Percentiles rank a stretch among this genome's conserved stretches.
phyloP scores from a whole-genome alignment of 202 grass and related monocot genomes.

The Zoysia matrella region DNA sequence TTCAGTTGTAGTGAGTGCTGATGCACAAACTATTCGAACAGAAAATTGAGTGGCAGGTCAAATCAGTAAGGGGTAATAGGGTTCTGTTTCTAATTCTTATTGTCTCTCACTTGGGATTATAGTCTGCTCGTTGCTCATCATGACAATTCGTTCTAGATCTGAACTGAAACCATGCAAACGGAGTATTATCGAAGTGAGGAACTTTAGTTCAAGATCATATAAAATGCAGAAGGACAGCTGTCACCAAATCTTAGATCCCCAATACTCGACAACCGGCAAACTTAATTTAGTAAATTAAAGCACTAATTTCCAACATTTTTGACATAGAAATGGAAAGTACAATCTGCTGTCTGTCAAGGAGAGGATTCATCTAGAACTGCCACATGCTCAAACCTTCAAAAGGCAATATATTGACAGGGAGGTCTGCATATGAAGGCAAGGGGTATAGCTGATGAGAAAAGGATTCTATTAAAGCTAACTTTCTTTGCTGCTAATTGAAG shows the following conservation, averaged over 20 bases:
- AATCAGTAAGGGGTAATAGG: conserved; percentile 4
- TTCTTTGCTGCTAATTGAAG: conserved; percentile 50
- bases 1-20: not conserved
- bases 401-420: conserved; percentile 4
- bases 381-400: not conserved
- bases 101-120: not conserved
- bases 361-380: conserved; percentile 36
- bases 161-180: conserved; percentile 22
- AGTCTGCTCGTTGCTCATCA: not conserved
- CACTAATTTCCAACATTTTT: conserved; percentile 12
- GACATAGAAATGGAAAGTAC: not conserved
- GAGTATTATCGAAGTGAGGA: conserved; percentile 7
- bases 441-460: conserved; percentile 22
- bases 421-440: conserved; percentile 7
- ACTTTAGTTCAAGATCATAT: conserved; percentile 4
- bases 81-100: conserved; percentile 15
- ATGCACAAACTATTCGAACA: conserved; percentile 20
- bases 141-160: not conserved
- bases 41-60: conserved; percentile 12
- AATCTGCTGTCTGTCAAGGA: conserved; percentile 14
- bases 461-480: not conserved
- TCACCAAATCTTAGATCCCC: not conserved
- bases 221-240: conserved; percentile 7
- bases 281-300: conserved; percentile 6
- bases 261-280: not conserved